Conservation (phyloP, 805 yeast genomes). For the Candida tibetensis region DNA sequence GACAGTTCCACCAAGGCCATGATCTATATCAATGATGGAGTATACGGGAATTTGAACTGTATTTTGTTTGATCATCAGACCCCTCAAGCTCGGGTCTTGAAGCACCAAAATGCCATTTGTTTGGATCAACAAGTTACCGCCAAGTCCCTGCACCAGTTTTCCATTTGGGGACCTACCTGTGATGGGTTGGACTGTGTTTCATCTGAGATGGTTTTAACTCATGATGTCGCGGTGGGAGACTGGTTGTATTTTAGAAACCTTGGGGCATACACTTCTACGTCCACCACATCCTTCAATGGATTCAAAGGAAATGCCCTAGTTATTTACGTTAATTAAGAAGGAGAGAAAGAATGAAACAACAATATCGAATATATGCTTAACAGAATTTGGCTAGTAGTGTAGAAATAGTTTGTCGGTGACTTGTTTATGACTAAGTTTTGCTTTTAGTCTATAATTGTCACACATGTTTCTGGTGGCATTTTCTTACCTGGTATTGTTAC, state of each 20-base stretch:
- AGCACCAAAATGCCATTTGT: conserved; percentile 29
- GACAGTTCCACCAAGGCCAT: conserved; percentile 42
- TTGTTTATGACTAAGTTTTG: too few species aligned
- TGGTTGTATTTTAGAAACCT: conserved; percentile 82
- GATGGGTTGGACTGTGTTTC: conserved; percentile 90
- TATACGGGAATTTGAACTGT: conserved; percentile 93
- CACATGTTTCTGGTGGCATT: too few species aligned
- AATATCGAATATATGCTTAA: too few species aligned
- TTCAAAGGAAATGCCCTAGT: conserved; percentile 62
- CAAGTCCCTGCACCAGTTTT: conserved; percentile 40
- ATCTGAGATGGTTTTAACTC: conserved; percentile 48
- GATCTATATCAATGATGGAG: conserved; percentile 92
- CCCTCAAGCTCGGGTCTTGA: conserved; percentile 67
- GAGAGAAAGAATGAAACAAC: too few species aligned
- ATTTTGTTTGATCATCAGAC: conserved; percentile 87
- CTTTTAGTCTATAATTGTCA: too few species aligned
- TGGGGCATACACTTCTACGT: conserved; percentile 93
- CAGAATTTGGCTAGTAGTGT: too few species aligned
- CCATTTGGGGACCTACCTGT: conserved; percentile 98
- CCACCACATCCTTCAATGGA: conserved; percentile 92
- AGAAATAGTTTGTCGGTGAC: too few species aligned
- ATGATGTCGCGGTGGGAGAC: conserved; percentile 76
- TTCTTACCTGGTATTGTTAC: too few species aligned
- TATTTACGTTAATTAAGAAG: conserved; percentile 46
- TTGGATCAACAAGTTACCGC: conserved; percentile 15